Percentiles rank a stretch among this genome's conserved stretches.
These are phyloP conservation scores for Tulasnella sp. DNA, from an alignment of 768 basidiomycete species.

Conservation along the genomic window DNA sequence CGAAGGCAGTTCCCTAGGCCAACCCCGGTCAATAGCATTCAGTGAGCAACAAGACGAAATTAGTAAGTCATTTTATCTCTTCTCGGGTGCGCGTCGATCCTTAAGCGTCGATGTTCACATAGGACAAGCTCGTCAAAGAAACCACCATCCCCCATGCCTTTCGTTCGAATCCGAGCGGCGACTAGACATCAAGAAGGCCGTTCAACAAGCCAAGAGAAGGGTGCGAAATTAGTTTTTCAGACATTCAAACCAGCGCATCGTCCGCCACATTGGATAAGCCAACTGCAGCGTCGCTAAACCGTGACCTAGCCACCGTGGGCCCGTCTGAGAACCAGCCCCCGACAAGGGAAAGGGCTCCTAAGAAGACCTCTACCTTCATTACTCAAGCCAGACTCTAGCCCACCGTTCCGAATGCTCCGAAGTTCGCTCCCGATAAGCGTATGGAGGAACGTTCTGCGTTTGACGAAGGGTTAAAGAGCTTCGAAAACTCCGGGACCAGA, in stretches of 20 bases:
- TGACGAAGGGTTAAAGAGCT: slow-evolving; percentile 30
- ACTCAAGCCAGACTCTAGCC: not conserved
- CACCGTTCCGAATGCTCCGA: slow-evolving; percentile 20
- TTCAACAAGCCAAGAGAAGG: not conserved
- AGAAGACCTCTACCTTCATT: slow-evolving; percentile 20
- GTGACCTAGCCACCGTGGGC: slow-evolving; percentile 13
- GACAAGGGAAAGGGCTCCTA: not conserved
- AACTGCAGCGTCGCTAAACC: slow-evolving; percentile 16
- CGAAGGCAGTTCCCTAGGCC: not conserved
- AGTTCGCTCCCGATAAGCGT: slow-evolving; percentile 10
- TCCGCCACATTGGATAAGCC: slow-evolving; percentile 4
- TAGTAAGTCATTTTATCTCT: not conserved
- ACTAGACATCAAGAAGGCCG: slow-evolving; percentile 28
- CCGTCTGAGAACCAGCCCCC: not conserved
- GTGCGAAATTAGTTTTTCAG: not conserved
- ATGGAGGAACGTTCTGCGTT: slow-evolving; percentile 23
- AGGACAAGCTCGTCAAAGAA: not conserved
- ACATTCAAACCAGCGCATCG: slow-evolving; percentile 27
- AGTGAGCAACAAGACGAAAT: not conserved
- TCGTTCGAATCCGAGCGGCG: slow-evolving; percentile 26
- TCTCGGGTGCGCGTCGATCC: not conserved
- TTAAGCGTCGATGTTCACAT: not conserved
- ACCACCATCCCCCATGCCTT: slow-evolving; percentile 22
- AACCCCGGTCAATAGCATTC: not conserved
- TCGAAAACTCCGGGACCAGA: slow-evolving; percentile 15